Conservation (phyloP, 441 rosid genomes). For the Populus hybrid region DNA sequence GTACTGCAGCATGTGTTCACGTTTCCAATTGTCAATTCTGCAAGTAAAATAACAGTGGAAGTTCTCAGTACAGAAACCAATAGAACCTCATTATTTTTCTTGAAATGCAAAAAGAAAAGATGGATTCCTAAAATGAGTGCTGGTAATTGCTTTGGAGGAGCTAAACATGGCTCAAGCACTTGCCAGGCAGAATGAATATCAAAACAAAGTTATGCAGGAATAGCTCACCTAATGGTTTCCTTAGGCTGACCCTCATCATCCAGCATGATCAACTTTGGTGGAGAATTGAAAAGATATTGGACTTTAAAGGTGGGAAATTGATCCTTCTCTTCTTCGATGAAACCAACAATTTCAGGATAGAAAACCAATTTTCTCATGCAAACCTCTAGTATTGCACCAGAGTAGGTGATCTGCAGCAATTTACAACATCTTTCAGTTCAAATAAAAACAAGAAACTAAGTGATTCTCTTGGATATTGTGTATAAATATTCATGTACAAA, state of each 20-base stretch:
- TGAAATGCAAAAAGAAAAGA: background rate
- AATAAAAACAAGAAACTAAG: background rate
- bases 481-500: too few relatives aligned
- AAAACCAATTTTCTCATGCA: conserved; percentile 92
- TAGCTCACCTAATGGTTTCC: conserved; percentile 72
- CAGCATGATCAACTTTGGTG: conserved; percentile 83
- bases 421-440: background rate
- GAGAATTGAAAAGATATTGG: conserved; percentile 80
- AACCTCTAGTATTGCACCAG: conserved; percentile 81
- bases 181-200: too few relatives aligned
- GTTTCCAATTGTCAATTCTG: conserved; percentile 97
- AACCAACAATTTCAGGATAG: conserved; percentile 86
- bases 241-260: conserved; percentile 69
- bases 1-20: conserved; percentile 80
- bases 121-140: background rate
- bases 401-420: conserved; percentile 52
- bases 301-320: conserved; percentile 62
- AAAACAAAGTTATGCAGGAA: background rate
- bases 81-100: background rate
- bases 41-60: conserved; percentile 15
- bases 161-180: background rate
- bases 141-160: background rate
- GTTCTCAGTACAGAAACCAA: background rate
- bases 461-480: background rate
- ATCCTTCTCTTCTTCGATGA: conserved; percentile 87